These are phyloP conservation scores for Hansenula sp. DNA, from an alignment of 1,139 yeast species.

Conservation along the genomic window DNA sequence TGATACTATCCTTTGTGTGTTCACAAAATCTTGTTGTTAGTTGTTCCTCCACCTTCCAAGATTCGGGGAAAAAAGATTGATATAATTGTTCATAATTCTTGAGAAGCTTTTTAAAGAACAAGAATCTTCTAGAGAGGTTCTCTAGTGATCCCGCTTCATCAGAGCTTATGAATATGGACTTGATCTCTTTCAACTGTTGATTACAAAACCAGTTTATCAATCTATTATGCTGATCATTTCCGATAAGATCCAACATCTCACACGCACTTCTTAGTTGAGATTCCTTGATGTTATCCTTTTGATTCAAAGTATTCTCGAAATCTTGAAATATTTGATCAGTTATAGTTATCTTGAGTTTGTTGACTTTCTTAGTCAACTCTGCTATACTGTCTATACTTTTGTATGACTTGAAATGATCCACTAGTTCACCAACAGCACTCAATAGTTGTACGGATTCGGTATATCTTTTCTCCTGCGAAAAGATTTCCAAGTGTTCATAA, in stretches of 20 bases:
- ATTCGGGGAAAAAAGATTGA: constrained; percentile 54
- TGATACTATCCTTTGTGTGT: constrained; percentile 65
- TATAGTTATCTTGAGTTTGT: constrained; percentile 59
- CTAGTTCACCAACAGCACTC: constrained; percentile 75
- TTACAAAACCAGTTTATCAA: constrained; percentile 74
- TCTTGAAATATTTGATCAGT: constrained; percentile 73
- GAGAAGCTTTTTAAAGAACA: constrained; percentile 73
- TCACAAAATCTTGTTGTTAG: constrained; percentile 64
- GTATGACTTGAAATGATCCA: constrained; percentile 74
- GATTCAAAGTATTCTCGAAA: constrained; percentile 48
- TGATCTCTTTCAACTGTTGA: constrained; percentile 68
- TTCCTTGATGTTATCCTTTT: constrained; percentile 26
- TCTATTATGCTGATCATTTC: constrained; percentile 55
- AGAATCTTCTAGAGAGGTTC: constrained; percentile 74
- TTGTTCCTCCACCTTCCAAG: constrained; percentile 68
- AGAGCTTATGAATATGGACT: constrained; percentile 63
- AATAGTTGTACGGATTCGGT: constrained; percentile 63
- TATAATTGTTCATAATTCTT: constrained; percentile 54
- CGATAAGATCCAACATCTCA: constrained; percentile 64
- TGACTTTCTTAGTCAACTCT: constrained; percentile 57
- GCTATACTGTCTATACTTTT: constrained; percentile 84
- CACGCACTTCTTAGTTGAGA: constrained; percentile 49
- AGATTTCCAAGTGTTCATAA: constrained; percentile 55
- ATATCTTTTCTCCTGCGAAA: constrained; percentile 50
- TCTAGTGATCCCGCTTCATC: constrained; percentile 96